Conservation (phyloP, 192 early-diverging fungal species). For the Backusella australiensis region DNA sequence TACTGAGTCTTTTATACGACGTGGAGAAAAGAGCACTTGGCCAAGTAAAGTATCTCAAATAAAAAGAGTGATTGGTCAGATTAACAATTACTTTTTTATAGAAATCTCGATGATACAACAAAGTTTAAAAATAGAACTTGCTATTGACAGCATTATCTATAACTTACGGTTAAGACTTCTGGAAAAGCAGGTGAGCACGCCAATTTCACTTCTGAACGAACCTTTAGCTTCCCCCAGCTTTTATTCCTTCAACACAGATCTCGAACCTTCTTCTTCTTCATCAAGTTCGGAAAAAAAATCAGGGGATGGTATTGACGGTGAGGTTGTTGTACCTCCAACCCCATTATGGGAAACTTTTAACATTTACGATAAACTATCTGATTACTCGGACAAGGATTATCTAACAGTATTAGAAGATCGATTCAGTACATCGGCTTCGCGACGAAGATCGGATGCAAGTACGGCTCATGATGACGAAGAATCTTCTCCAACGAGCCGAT, state of each 20-base stretch:
- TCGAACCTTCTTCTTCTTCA: neutral
- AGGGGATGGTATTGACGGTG: neutral
- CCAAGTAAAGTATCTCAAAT: conserved; percentile 46
- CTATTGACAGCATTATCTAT: neutral
- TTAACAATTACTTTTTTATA: neutral
- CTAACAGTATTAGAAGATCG: neutral
- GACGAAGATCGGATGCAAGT: neutral
- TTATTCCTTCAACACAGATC: neutral
- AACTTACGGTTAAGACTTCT: neutral
- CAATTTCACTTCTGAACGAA: neutral
- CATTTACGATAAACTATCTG: neutral
- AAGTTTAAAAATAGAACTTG: neutral
- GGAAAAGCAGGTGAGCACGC: neutral
- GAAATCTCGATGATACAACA: neutral
- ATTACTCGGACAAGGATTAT: neutral
- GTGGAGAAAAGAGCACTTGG: conserved; percentile 72
- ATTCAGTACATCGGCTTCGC: neutral
- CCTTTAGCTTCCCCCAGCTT: neutral
- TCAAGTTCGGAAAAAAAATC: neutral
- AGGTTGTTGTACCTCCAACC: neutral
- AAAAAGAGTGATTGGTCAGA: neutral
- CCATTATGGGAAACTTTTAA: neutral
- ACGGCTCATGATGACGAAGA: neutral
- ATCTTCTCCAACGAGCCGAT: neutral
- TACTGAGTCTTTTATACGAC: conserved; percentile 45